Evolutionary conservation across 2,329 filamentous ascomycete genomes (phyloP), one percentile per base, ranked within the genome.

Genomic region (Thelonectria discophora): DNA sequence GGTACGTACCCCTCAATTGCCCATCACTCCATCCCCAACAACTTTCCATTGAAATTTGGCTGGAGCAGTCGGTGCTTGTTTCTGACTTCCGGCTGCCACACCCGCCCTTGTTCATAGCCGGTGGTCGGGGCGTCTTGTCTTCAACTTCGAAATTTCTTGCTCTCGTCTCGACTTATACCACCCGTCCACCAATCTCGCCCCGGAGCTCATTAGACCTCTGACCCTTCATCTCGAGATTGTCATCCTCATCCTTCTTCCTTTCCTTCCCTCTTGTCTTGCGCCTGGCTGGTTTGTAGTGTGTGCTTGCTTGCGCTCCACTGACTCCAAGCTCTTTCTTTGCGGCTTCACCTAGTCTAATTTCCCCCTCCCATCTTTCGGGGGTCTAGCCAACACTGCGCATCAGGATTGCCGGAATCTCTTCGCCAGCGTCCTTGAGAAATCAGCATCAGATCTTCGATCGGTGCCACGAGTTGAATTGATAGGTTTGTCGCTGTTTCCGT

Each of bases 1-100:
- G 69, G 70, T 72, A 72, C 69, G 69, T 72, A 72, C 68, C 69
- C 69, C 67, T 70, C 66, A 66, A 69, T 69, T 48, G 58, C 42
- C 58, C 58, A 61, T 61, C 47, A 42, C 50, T 59, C 58, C 58
- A 74, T 78, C 78, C 78, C 78, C 78, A 81, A 79, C 74, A 79
- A 74, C 78, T 77, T 76, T 24, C 21, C 21, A 24, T 24, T 75
- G 76, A 77, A 78, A 64, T 72, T 72, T 71, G 69, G 67, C 69
- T 69, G 69, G 69, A 30, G 27, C 5, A 57, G 65, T 71, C 67
- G 65, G 67, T 66, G 65, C 66, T 71, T 69, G 66, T 69, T 62
- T 63, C 69, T 60, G 53, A 58, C 51, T 52, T 60, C 58, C 55
- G 54, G 68, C 56, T 63, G 68, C 60, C 18, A 69, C 66, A 62